Conservation (phyloP, 1,139 yeast species). For the Diutina ranongensis region DNA sequence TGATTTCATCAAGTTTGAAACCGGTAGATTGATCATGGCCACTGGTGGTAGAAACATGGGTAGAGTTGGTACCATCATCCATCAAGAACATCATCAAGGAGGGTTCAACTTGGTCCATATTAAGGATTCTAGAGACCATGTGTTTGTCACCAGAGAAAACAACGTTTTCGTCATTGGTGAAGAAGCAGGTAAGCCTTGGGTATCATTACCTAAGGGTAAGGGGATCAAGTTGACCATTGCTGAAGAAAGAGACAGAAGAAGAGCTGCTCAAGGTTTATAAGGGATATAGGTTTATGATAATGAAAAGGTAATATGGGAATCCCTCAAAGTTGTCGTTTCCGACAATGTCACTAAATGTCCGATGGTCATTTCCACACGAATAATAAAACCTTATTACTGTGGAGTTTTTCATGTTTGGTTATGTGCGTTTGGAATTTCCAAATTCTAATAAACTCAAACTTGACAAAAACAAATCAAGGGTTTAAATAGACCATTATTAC, state of each 20-base stretch:
- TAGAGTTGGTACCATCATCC: conserved; percentile 95
- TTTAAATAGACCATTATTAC: no score
- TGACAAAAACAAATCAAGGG: no score
- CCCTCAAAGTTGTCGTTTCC: no score
- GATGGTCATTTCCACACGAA: no score
- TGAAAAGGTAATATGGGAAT: no score
- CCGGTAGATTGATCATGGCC: conserved; percentile 93
- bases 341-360: no score
- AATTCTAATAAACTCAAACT: no score
- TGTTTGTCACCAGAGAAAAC: conserved; percentile 94
- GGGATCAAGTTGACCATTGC: conserved; percentile 97
- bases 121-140: conserved; percentile 94
- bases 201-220: conserved; percentile 99
- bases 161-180: conserved; percentile 93
- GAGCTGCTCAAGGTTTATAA: conserved; percentile 55
- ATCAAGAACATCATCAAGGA: conserved; percentile 99
- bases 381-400: no score
- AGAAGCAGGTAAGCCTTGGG: conserved; percentile 94
- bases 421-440: no score
- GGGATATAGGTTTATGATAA: conserved; percentile 7
- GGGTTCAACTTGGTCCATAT: conserved; percentile 99
- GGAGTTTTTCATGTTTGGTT: no score
- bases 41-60: conserved; percentile 99
- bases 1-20: conserved; percentile 87
- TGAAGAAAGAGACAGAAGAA: conserved; percentile 99